A percentile compares a stretch with the other conserved stretches of the same genome.
phyloP scores from a whole-genome alignment of 23 red algal species.

The Cyanidiococcus yangmingshanensis region DNA sequence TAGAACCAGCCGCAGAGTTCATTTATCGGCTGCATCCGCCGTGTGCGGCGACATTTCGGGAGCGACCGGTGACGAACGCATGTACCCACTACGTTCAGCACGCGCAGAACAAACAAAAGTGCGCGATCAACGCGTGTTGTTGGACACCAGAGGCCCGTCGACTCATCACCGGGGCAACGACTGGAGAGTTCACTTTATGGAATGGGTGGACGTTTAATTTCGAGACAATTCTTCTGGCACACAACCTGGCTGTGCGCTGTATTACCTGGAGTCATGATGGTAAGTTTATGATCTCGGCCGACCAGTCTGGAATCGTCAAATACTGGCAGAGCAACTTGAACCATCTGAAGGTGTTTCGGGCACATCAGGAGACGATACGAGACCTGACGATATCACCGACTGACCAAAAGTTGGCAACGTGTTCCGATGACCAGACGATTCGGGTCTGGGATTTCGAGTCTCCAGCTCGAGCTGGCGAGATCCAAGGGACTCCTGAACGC shows the following conservation, averaged over 20 bases:
- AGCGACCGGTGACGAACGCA: slow-evolving; percentile 56
- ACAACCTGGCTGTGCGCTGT: slow-evolving; percentile 65
- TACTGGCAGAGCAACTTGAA: slow-evolving; percentile 99
- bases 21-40: slow-evolving; percentile 67
- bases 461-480: slow-evolving; percentile 15
- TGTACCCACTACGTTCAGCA: slow-evolving; percentile 94
- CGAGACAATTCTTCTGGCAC: slow-evolving; percentile 97
- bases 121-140: slow-evolving; percentile 76
- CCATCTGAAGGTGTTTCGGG: slow-evolving; percentile 92
- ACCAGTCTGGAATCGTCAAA: slow-evolving; percentile 83
- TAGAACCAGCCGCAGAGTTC: slow-evolving; percentile 69
- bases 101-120: slow-evolving; percentile 86
- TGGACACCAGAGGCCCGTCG: slow-evolving; percentile 95
- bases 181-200: slow-evolving; percentile 97
- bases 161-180: slow-evolving; percentile 93
- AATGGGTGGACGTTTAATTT: slow-evolving; percentile 99
- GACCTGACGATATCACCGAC: slow-evolving; percentile 71
- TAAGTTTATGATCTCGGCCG: slow-evolving; percentile 87
- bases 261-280: slow-evolving; percentile 91
- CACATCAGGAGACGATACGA: slow-evolving; percentile 79
- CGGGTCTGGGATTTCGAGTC: slow-evolving; percentile 92
- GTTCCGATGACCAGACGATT: slow-evolving; percentile 85
- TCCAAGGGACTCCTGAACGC: slow-evolving; percentile 46
- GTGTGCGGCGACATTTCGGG: slow-evolving; percentile 42
- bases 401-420: slow-evolving; percentile 87